phyloP scores from a whole-genome alignment of 2,329 filamentous ascomycete genomes.

The Epichloe gansuensis region DNA sequence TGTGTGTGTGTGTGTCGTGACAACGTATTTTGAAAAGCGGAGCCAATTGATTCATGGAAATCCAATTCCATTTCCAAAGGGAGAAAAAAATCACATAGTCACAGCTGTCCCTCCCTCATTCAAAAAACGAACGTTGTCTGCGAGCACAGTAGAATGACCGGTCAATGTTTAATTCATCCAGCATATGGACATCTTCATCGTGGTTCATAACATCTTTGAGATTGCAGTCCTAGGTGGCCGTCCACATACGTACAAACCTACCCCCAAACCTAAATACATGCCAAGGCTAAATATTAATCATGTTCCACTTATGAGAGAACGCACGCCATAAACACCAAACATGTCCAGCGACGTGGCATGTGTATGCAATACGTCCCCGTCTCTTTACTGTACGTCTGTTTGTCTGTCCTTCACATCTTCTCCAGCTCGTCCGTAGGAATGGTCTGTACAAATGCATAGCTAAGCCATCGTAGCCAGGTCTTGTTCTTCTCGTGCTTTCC shows the following conservation, averaged over 20 bases:
- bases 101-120: too few species aligned
- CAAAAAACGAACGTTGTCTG: too few species aligned
- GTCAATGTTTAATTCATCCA: not conserved
- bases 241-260: not conserved
- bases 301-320: not conserved
- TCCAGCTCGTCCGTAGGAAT: conserved; percentile 52
- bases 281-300: not conserved
- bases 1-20: too few species aligned
- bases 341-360: not conserved
- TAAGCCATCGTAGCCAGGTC: conserved; percentile 65
- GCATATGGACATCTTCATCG: not conserved
- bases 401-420: conserved; percentile 20
- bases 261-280: not conserved
- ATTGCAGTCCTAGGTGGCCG: too few species aligned
- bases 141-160: too few species aligned
- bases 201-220: not conserved
- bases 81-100: too few species aligned
- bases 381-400: not conserved
- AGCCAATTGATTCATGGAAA: too few species aligned
- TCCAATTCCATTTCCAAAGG: too few species aligned
- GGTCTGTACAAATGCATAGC: conserved; percentile 68
- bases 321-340: not conserved
- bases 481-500: conserved; percentile 47
- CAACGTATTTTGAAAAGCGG: too few species aligned
- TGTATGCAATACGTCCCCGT: not conserved